These are phyloP conservation scores for Mycosphaerella sp. DNA, from an alignment of 2,329 filamentous ascomycete species.

Conservation along the genomic window DNA sequence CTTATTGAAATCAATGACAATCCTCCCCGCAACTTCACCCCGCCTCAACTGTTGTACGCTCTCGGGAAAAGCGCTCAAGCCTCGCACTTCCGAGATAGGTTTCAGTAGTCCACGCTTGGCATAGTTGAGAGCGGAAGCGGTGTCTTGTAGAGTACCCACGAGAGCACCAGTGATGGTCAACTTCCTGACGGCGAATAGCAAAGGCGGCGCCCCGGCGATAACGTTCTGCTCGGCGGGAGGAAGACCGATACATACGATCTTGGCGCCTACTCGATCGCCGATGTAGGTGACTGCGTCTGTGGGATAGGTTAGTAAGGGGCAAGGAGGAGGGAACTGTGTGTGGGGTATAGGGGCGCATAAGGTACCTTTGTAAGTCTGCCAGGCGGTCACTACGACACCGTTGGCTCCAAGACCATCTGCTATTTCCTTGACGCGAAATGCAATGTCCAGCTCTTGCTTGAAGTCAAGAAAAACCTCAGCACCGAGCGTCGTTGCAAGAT, in stretches of 20 bases:
- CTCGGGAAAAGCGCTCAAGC: conserved; percentile 44
- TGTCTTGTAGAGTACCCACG: conserved; percentile 45
- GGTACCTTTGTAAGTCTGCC: conserved; percentile 20
- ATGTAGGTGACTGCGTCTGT: conserved; percentile 39
- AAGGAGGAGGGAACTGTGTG: neutral
- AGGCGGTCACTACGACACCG: conserved; percentile 36
- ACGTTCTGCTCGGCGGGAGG: conserved; percentile 33
- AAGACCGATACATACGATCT: conserved; percentile 46
- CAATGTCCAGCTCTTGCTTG: conserved; percentile 36
- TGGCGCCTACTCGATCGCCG: conserved; percentile 43
- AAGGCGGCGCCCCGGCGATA: conserved; percentile 33
- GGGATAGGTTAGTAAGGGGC: neutral
- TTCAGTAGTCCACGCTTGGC: conserved; percentile 46
- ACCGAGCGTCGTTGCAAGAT: conserved; percentile 44
- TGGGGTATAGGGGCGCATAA: no score
- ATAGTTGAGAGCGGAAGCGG: conserved; percentile 43
- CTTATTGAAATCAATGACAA: conserved; percentile 44
- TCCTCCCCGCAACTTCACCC: conserved; percentile 48
- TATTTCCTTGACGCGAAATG: conserved; percentile 41
- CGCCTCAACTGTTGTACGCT: conserved; percentile 46
- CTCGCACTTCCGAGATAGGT: conserved; percentile 46
- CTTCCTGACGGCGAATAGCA: conserved; percentile 31
- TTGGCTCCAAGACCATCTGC: conserved; percentile 45
- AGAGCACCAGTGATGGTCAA: conserved; percentile 35
- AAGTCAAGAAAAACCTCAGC: conserved; percentile 54